Percentiles rank a stretch among this genome's conserved stretches.
Conservation (phyloP, 2,329 filamentous ascomycete genomes). For the Stemphylium beticola region DNA sequence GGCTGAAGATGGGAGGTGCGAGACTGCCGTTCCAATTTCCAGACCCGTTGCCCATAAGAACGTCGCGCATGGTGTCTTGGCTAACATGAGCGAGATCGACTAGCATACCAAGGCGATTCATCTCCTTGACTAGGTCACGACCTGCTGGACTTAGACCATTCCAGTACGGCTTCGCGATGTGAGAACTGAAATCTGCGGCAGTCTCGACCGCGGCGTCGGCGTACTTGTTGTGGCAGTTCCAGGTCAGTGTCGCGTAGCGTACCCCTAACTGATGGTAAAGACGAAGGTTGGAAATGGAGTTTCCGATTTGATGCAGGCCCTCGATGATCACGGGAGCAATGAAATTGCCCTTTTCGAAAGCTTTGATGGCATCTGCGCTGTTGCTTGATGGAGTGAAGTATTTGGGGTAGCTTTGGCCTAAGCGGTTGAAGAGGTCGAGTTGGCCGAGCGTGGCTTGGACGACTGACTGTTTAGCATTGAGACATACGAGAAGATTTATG, state of each 20-base stretch:
- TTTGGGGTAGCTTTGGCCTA: slow-evolving; percentile 68
- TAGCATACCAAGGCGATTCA: slow-evolving; percentile 96
- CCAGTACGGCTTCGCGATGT: slow-evolving; percentile 64
- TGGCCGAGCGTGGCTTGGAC: slow-evolving; percentile 74
- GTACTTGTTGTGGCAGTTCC: slow-evolving; percentile 91
- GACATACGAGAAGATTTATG: neutral
- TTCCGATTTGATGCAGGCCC: slow-evolving; percentile 92
- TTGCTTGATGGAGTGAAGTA: slow-evolving; percentile 71
- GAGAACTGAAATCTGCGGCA: slow-evolving; percentile 50
- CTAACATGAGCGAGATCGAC: slow-evolving; percentile 84
- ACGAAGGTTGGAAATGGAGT: slow-evolving; percentile 77
- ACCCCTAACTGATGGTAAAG: slow-evolving; percentile 79
- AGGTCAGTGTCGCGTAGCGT: slow-evolving; percentile 86
- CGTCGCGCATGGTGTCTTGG: slow-evolving; percentile 83
- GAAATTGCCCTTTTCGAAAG: slow-evolving; percentile 50
- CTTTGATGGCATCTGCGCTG: slow-evolving; percentile 65
- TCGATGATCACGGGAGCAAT: slow-evolving; percentile 48
- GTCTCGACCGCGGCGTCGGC: slow-evolving; percentile 79
- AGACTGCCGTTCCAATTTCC: slow-evolving; percentile 71
- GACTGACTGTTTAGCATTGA: slow-evolving; percentile 47
- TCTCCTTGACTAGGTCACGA: slow-evolving; percentile 74
- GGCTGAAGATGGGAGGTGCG: slow-evolving; percentile 87
- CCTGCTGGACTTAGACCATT: slow-evolving; percentile 76
- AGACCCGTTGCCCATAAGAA: slow-evolving; percentile 64
- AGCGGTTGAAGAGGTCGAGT: slow-evolving; percentile 73